Evolutionary conservation across 2,329 filamentous ascomycete genomes (phyloP), one percentile per base, ranked within the genome.

Genomic region (Fusarium sp.): DNA sequence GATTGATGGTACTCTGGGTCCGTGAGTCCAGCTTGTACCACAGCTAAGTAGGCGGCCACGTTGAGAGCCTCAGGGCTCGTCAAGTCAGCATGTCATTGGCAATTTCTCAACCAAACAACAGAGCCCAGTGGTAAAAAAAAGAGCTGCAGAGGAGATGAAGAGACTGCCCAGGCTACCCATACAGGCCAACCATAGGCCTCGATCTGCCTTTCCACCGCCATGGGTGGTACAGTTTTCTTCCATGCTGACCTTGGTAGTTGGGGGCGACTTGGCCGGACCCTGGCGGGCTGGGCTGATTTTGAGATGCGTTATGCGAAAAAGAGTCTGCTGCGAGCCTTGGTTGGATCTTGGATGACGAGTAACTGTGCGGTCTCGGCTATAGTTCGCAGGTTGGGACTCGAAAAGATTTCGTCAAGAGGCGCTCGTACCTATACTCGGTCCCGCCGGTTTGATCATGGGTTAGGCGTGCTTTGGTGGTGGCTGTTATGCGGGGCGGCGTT

Each of bases 41-140:
- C 62, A 65, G 61, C 42, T 61, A 57, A 61, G 54, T 42, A 47
- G 50, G 40, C 38, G 31, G 35, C 64, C 59, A 40, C 63, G 52
- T 31, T 16, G 62, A 58, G 58, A 25, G 50, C 27, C 31, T 35
- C 35, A 36, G 11, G 38, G 6, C 27, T 29, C 56, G 27, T 29
- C 52, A 31, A 29, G 47, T 61, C 38, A 22, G 22, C 13, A 50
- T 61, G 29, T 54, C 61, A 73, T 75, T 75, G 69, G 72, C 27
- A 63, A 61, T 42, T 38, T 52, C 22, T 70, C 40, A 25, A 52
- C 66, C 66, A 70, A 65, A 73, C 59, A 70, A 35, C 60, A 68
- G 42, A 18, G 57, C 27, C 27, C 25, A 27, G 36, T 67, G 56
- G n/a, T 36, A 38, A 14, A 47, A 14, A 47, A 38, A 22, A 59